Conservation (phyloP, 2,329 filamentous ascomycete genomes). For the Neonectria neomacrospora region DNA sequence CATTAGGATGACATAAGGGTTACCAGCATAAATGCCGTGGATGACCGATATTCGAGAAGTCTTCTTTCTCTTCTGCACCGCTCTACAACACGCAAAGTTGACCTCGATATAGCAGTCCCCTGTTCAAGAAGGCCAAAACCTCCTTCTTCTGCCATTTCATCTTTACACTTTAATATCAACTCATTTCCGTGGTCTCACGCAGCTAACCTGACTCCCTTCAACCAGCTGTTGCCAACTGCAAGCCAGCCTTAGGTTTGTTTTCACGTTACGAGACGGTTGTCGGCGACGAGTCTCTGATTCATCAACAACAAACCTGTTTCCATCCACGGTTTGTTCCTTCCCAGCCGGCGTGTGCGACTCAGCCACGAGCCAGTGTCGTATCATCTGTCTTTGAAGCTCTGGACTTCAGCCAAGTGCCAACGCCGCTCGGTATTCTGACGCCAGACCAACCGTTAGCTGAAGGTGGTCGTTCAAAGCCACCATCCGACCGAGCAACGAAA, state of each 20-base stretch:
- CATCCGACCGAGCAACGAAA: neutral
- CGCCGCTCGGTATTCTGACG: neutral
- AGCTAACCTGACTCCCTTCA: neutral
- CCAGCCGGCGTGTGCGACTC: neutral
- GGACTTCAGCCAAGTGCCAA: neutral
- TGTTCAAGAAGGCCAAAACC: neutral
- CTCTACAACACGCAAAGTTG: neutral
- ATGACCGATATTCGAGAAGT: too few species aligned
- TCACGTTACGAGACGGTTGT: neutral
- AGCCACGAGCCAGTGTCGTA: neutral
- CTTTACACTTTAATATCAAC: neutral
- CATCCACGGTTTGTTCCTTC: neutral
- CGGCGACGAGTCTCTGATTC: slow-evolving; percentile 5
- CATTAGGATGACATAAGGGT: neutral
- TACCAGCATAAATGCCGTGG: neutral
- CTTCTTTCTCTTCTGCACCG: neutral
- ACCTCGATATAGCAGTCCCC: too few species aligned
- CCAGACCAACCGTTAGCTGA: neutral
- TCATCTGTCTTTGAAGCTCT: neutral
- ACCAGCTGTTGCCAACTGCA: slow-evolving; percentile 1
- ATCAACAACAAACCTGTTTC: neutral
- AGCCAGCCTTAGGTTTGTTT: neutral
- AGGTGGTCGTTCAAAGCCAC: neutral
- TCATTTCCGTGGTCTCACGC: neutral
- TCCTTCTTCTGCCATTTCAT: neutral